Evolutionary conservation across 78 protist species (phyloP).

Genomic region (Dictyostelium capitatum): DNA sequence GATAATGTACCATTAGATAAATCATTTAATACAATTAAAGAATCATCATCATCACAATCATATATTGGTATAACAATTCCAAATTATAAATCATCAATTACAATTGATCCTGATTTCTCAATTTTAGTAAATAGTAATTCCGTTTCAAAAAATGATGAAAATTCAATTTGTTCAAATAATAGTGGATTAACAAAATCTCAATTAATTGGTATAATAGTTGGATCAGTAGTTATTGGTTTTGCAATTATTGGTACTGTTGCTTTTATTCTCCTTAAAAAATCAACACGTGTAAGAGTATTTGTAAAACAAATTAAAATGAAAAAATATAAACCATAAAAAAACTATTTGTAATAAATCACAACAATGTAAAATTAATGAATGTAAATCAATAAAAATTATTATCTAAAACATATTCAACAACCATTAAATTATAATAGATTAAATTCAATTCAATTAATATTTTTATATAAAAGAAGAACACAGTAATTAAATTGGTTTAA

Average conservation of each 20-base stretch:
- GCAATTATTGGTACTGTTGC: background rate
- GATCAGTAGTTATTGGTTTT: background rate
- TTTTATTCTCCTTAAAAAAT: too few species aligned
- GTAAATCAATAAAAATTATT: too few species aligned
- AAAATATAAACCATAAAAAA: too few species aligned
- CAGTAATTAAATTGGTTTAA: too few species aligned
- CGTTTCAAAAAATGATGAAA: constrained; percentile 12
- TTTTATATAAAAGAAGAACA: too few species aligned
- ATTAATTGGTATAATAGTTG: background rate
- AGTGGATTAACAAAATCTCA: background rate
- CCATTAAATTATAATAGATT: too few species aligned
- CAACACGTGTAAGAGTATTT: too few species aligned
- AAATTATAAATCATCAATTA: background rate
- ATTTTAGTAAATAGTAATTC: background rate
- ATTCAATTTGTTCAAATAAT: background rate
- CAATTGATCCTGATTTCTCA: constrained; percentile 37
- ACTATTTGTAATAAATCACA: too few species aligned
- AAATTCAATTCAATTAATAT: too few species aligned
- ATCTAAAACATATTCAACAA: too few species aligned
- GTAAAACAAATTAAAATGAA: too few species aligned
- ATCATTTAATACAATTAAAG: background rate
- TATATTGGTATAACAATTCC: constrained; percentile 14
- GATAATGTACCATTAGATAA: background rate
- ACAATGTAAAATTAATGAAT: too few species aligned
- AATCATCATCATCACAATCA: background rate